Base-by-base conservation (phyloP, 805 yeast genomes). In the Brettanomyces nanus region DNA sequence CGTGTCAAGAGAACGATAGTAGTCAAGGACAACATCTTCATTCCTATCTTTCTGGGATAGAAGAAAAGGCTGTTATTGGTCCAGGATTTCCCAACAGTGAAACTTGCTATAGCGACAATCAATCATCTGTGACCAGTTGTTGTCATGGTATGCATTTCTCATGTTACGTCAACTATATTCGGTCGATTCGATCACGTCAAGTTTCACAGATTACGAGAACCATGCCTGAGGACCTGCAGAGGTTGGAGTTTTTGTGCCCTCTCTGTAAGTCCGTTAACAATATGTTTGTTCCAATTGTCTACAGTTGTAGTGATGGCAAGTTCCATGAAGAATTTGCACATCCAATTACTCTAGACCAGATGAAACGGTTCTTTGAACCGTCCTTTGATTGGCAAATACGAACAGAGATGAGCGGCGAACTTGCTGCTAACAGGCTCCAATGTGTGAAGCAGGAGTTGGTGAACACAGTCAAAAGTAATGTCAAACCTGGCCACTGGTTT, bases 121-220 rank as follows among this genome's bases (percentile, higher is more conserved):
- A 68, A 40, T 55, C 71, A 6, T 69, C 82, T 1, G 66, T 80
- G 3, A 72, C 77, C 43, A 80, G 95, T 36, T 90, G 98, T 63
- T 95, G 96, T 1, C 98, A 90, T 59, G 94, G 95, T 2, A 81
- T 90, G 79, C 98, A 90, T 57, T 76, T 73, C 43, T 67, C 73
- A 14, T 90, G 98, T 54, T 81, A 80, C 50, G 58, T 74, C 37
- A 76, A 77, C 41, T 84, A 77, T 51, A 57, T 81, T 51, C 64
- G 66, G 23, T 71, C 79, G n/a, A 66, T 71, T 31, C 63, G 73
- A 36, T 59, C 68, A 5, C 69, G 80, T 13, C 61, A 56, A 25
- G 76, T 73, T 47, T 75, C 70, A 14, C 95, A 86, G 52, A 75
- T 87, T 25, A 84, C 95, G 0, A 68, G 95, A 52, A 85, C 89